These are phyloP conservation scores for Castanospermum australe DNA, from an alignment of 306 rosid genomes.

Conservation along the genomic window DNA sequence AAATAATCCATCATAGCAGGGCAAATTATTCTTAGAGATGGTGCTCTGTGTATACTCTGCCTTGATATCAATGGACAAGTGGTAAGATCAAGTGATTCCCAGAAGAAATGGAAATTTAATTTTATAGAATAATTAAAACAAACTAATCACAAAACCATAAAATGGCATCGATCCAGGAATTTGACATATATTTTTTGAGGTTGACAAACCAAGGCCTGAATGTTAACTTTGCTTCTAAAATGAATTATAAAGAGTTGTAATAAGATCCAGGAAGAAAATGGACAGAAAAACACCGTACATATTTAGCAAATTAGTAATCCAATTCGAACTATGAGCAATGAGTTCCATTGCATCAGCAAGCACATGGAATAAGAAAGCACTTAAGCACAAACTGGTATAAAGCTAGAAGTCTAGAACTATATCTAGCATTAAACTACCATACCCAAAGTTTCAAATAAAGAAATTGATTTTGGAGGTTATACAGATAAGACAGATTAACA, in stretches of 20 bases:
- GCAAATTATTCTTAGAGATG: neutral
- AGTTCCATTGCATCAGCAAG: neutral
- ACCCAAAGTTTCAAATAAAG: neutral
- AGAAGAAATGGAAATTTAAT: neutral
- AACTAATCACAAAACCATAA: neutral
- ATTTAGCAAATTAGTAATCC: neutral
- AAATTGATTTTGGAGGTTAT: neutral
- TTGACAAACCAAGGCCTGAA: neutral
- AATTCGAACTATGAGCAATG: neutral
- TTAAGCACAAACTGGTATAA: neutral
- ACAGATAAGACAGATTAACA: neutral
- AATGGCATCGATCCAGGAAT: neutral
- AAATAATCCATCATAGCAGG: slow-evolving; percentile 7
- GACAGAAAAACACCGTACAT: neutral
- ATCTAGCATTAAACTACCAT: neutral
- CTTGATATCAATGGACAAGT: neutral
- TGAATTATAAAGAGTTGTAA: neutral
- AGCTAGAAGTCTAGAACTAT: neutral
- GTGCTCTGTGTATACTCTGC: neutral
- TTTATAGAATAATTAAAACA: neutral
- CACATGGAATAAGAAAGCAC: neutral
- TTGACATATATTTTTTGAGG: neutral
- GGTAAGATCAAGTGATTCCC: neutral
- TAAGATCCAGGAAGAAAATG: neutral
- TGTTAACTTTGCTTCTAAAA: neutral